Percentiles rank a stretch among this genome's conserved stretches.
phyloP scores from a whole-genome alignment of 176 grass and related monocot species.

The Aegilops umbellulata region DNA sequence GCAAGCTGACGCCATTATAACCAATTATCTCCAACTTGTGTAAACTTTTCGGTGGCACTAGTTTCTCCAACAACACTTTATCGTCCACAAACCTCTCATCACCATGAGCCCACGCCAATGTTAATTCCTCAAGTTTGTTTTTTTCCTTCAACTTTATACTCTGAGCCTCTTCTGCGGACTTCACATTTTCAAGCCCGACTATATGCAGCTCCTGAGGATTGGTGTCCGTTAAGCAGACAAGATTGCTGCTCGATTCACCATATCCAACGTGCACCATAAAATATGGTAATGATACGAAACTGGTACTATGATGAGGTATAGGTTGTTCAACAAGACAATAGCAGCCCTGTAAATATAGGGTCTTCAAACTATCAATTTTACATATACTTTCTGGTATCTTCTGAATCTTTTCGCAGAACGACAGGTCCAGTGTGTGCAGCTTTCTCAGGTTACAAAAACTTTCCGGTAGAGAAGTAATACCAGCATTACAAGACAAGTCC shows the following conservation, averaged over 20 bases:
- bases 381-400: background rate
- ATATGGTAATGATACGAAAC: background rate
- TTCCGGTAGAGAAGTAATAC: background rate
- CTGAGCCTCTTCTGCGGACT: background rate
- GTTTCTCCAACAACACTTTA: background rate
- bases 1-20: background rate
- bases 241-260: background rate
- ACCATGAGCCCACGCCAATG: background rate
- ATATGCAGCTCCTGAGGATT: background rate
- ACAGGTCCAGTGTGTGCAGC: background rate
- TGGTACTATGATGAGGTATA: background rate
- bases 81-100: background rate
- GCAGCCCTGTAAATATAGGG: background rate
- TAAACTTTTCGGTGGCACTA: background rate
- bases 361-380: background rate
- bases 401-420: background rate
- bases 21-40: rapidly evolving
- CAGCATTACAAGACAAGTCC: background rate
- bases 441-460: background rate
- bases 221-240: background rate
- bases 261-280: background rate
- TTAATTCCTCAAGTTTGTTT: background rate
- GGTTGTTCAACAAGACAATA: background rate
- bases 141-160: constrained; percentile 1
- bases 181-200: constrained; percentile 12